A percentile compares a stretch with the other conserved stretches of the same genome.
Conservation (phyloP, 176 grass and related monocot genomes). For the Metroxylon sagu region DNA sequence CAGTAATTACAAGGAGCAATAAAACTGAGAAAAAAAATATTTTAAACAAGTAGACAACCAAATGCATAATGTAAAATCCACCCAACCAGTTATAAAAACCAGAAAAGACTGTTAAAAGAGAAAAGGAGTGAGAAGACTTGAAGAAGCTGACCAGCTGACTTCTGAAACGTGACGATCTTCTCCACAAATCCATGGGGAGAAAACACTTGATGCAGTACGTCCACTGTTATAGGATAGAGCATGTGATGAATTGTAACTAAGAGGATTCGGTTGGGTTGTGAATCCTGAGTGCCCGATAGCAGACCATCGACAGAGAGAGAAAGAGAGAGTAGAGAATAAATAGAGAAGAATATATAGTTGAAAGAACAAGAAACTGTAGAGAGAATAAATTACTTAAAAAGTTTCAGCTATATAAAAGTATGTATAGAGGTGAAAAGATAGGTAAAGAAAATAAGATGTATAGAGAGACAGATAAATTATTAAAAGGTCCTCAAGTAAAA, state of each 20-base stretch:
- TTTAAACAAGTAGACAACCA: no score
- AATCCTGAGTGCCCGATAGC: conserved; percentile 63
- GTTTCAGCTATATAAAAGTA: no score
- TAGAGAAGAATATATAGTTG: conserved; percentile 46
- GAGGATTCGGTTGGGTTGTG: conserved; percentile 96
- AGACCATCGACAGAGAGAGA: conserved; percentile 10
- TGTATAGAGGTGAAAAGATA: no score
- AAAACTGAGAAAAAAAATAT: no score
- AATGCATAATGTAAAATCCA: no score
- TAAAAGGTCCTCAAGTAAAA: no score
- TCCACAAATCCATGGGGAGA: conserved; percentile 95
- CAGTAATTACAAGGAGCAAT: no score
- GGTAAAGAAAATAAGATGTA: no score
- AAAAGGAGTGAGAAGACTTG: conserved; percentile 22
- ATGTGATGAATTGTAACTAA: conserved; percentile 99
- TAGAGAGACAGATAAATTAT: no score
- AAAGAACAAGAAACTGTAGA: conserved; percentile 42
- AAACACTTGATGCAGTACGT: conserved; percentile 97
- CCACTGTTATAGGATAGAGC: conserved; percentile 99
- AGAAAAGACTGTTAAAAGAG: no score
- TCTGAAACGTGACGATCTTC: conserved; percentile 99
- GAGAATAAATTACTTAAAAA: conserved; percentile 27
- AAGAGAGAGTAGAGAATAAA: conserved; percentile 22
- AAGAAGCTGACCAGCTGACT: conserved; percentile 83
- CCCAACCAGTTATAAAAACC: no score